Conservation (phyloP, 106 monocot genomes). For the Chionographis japonica region DNA sequence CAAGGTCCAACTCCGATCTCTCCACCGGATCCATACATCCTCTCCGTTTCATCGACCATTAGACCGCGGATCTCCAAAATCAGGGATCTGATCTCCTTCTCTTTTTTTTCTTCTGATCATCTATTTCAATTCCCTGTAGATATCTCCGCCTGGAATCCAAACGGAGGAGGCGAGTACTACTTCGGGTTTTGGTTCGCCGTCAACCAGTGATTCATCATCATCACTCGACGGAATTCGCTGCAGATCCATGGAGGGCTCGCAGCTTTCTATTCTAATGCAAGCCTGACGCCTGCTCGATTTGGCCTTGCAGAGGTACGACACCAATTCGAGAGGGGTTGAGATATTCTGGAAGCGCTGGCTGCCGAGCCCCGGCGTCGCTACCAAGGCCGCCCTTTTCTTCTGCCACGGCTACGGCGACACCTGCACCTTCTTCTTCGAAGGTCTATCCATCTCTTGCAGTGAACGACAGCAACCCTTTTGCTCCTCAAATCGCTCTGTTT, state of each 20-base stretch:
- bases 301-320: conserved; percentile 50
- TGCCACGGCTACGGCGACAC: conserved; percentile 99
- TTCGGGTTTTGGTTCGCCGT: no score
- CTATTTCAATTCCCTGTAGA: conserved; percentile 32
- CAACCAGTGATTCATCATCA: neutral
- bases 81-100: neutral
- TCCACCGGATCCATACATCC: no score
- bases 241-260: neutral
- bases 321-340: conserved; percentile 70
- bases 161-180: conserved; percentile 61
- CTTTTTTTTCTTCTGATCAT: neutral
- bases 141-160: conserved; percentile 61
- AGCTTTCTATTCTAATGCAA: neutral
- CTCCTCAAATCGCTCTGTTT: neutral
- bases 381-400: conserved; percentile 83
- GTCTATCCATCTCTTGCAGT: conserved; percentile 11
- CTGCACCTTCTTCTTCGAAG: conserved; percentile 99
- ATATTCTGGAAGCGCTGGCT: conserved; percentile 97
- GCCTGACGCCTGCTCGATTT: neutral
- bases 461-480: neutral
- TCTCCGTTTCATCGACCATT: neutral
- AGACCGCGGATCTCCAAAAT: neutral
- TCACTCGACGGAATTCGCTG: neutral
- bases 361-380: conserved; percentile 31
- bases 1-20: conserved; percentile 37